Conservation (phyloP, 768 basidiomycete genomes). For the Suillus cothurnatus region DNA sequence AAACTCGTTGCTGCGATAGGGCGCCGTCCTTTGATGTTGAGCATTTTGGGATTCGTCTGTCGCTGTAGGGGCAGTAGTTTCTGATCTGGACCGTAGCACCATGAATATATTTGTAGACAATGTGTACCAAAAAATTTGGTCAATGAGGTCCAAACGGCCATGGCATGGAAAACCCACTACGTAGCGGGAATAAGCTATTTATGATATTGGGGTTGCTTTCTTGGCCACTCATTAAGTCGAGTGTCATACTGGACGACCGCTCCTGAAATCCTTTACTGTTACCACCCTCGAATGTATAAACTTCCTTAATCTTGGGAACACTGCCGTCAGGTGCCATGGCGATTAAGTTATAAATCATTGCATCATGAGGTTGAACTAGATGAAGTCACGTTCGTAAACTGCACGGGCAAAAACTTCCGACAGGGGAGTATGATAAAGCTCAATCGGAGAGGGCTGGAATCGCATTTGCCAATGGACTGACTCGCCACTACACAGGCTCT, state of each 20-base stretch:
- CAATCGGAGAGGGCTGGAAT: constrained; percentile 33
- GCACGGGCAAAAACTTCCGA: constrained; percentile 39
- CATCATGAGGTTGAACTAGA: constrained; percentile 43
- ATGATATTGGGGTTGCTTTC: not conserved
- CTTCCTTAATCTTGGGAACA: constrained; percentile 43
- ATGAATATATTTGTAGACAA: not conserved
- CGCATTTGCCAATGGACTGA: constrained; percentile 34
- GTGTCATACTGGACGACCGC: constrained; percentile 50
- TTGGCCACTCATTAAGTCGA: not conserved
- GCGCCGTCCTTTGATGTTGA: not conserved
- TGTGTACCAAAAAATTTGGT: too few relatives aligned
- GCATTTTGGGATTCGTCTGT: not conserved
- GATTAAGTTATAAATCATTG: constrained; percentile 50
- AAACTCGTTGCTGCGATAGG: not conserved
- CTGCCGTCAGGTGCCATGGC: constrained; percentile 38
- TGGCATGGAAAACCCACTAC: too few relatives aligned
- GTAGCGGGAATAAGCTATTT: not conserved
- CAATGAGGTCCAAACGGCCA: too few relatives aligned
- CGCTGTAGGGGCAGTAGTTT: not conserved
- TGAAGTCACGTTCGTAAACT: constrained; percentile 46
- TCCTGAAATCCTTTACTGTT: constrained; percentile 45
- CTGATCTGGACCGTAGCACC: not conserved
- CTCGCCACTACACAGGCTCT: constrained; percentile 20
- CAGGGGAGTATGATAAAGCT: constrained; percentile 40
- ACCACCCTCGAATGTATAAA: constrained; percentile 39